Evolutionary conservation across 768 basidiomycete species (phyloP).

Genomic region (Kwoniella sp.): DNA sequence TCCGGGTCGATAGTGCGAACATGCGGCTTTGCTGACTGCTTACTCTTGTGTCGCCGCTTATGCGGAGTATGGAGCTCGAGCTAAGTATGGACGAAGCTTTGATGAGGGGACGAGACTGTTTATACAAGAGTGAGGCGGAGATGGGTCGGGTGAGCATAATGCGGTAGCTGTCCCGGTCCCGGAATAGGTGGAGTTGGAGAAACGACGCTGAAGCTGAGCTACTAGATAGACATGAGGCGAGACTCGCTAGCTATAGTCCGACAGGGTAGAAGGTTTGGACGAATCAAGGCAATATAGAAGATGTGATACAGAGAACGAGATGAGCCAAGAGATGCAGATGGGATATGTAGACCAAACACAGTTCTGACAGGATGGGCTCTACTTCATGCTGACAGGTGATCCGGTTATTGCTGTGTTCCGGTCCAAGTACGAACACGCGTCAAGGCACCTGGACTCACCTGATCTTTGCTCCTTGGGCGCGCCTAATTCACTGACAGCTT

Average conservation of each 20-base stretch:
- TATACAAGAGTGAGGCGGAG: not conserved
- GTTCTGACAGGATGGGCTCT: no score
- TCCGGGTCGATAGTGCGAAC: conserved; percentile 48
- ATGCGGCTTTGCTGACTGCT: conserved; percentile 38
- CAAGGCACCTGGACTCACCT: not conserved
- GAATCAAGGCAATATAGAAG: no score
- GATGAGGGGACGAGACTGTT: not conserved
- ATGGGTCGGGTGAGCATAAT: not conserved
- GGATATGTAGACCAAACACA: not conserved
- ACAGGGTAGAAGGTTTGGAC: no score
- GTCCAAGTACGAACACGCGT: not conserved
- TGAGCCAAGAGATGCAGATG: no score
- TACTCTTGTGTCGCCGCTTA: not conserved
- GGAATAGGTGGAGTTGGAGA: no score
- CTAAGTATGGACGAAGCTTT: not conserved
- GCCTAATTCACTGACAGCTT: not conserved
- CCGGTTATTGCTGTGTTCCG: not conserved
- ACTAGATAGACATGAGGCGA: no score
- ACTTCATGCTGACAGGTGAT: not conserved
- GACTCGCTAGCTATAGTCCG: no score
- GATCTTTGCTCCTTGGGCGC: not conserved
- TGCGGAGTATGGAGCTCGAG: not conserved
- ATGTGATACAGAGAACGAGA: no score
- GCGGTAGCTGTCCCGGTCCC: no score
- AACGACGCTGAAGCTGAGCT: no score